These are phyloP conservation scores for Ambrosiella xylebori DNA, from an alignment of 2,329 filamentous ascomycete genomes.

Conservation along the genomic window DNA sequence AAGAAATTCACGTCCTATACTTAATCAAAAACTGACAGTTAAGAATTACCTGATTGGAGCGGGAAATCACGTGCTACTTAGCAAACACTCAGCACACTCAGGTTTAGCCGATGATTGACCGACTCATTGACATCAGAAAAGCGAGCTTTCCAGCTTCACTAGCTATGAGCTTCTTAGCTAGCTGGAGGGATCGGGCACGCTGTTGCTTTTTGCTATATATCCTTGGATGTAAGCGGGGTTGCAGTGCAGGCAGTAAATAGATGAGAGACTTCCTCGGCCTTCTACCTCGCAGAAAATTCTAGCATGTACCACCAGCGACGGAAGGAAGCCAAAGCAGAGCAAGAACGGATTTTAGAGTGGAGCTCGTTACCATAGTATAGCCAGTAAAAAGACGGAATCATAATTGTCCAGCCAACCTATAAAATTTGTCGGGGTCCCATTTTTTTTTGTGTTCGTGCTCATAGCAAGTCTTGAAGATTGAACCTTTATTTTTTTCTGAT, in stretches of 20 bases:
- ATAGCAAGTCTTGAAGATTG: background rate
- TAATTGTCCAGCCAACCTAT: background rate
- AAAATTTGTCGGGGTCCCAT: slow-evolving; percentile 10
- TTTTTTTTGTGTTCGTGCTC: slow-evolving; percentile 5
- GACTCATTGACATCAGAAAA: background rate
- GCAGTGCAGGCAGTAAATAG: background rate
- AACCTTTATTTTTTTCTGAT: background rate
- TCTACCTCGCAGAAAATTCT: slow-evolving; percentile 12
- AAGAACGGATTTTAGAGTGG: background rate
- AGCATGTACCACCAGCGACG: slow-evolving; percentile 1
- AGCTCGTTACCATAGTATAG: background rate
- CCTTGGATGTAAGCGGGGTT: background rate
- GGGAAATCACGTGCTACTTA: background rate
- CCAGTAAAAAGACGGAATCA: slow-evolving; percentile 8
- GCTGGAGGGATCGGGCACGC: too few relatives aligned
- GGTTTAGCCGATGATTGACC: slow-evolving; percentile 8
- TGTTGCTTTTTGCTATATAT: too few relatives aligned
- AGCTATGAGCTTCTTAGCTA: background rate
- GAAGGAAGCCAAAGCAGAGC: background rate
- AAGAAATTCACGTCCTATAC: background rate
- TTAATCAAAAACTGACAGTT: background rate
- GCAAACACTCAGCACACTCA: background rate
- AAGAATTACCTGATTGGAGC: background rate
- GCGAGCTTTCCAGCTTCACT: background rate
- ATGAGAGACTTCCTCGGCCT: slow-evolving; percentile 5